Evolutionary conservation across 192 early-diverging fungal genomes (phyloP).

Genomic region (Martensiomyces pterosporus): DNA sequence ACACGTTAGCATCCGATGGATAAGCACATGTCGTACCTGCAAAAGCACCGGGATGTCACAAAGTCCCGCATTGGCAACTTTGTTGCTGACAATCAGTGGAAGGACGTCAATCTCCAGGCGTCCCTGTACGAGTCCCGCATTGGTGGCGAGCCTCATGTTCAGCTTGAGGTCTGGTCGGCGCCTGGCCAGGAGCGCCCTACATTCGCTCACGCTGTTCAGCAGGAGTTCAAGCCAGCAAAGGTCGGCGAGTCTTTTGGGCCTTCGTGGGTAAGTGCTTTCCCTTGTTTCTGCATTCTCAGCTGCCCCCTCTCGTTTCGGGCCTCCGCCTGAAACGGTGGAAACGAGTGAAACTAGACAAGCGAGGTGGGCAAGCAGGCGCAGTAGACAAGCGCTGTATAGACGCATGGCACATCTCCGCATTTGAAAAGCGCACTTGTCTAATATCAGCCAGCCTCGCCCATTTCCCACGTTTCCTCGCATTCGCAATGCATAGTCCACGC

Average conservation of each 20-base stretch:
- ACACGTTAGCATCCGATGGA: too few species aligned
- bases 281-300: too few species aligned
- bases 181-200: constrained; percentile 50
- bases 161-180: constrained; percentile 50
- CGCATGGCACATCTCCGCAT: not conserved
- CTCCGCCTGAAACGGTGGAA: too few species aligned
- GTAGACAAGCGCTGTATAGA: too few species aligned
- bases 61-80: constrained; percentile 72
- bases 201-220: constrained; percentile 53
- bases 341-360: too few species aligned
- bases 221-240: constrained; percentile 60
- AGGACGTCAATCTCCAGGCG: constrained; percentile 62
- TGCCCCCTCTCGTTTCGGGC: too few species aligned
- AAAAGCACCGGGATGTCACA: constrained; percentile 74
- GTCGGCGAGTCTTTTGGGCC: constrained; percentile 81
- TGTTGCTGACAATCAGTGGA: constrained; percentile 57
- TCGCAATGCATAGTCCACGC: constrained; percentile 45
- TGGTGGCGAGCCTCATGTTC: constrained; percentile 45
- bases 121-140: constrained; percentile 48
- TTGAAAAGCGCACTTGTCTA: too few species aligned
- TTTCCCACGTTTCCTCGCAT: not conserved
- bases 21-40: constrained; percentile 37
- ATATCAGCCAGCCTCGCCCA: not conserved
- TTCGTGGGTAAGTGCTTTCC: constrained; percentile 54
- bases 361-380: too few species aligned